phyloP scores from a whole-genome alignment of 1,284 basidiomycete genomes.

The Cutaneotrichosporon daszewskae region DNA sequence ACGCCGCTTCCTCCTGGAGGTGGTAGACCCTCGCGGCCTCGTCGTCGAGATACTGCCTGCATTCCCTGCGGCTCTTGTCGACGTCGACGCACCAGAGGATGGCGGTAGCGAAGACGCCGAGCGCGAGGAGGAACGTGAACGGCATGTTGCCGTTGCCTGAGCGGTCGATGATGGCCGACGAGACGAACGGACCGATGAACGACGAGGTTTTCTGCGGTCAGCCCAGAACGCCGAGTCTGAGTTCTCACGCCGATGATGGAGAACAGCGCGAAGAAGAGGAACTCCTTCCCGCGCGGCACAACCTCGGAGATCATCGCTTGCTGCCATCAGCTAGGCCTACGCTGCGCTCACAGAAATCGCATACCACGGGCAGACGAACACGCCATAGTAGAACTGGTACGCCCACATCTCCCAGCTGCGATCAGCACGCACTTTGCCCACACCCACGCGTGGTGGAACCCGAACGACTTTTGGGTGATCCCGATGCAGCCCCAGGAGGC shows the following conservation, averaged over 20 bases:
- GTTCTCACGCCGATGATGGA: constrained; percentile 53
- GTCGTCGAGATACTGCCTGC: constrained; percentile 33
- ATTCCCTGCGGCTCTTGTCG: constrained; percentile 17
- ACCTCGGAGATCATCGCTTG: constrained; percentile 52
- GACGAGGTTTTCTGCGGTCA: constrained; percentile 24
- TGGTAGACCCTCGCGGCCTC: constrained; percentile 36
- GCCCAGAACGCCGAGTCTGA: constrained; percentile 74
- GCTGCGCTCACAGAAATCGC: no score
- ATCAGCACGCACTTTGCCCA: constrained; percentile 45
- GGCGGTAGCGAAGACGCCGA: constrained; percentile 11
- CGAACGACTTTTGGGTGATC: constrained; percentile 15
- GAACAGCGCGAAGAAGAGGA: constrained; percentile 28
- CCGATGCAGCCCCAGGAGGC: constrained; percentile 39
- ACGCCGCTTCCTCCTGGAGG: constrained; percentile 8
- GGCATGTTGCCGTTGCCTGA: constrained; percentile 20
- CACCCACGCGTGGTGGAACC: constrained; percentile 24
- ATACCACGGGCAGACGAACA: constrained; percentile 21
- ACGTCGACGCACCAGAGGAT: constrained; percentile 19
- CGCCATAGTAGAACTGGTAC: constrained; percentile 58
- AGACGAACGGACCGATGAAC: constrained; percentile 23
- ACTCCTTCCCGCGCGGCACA: constrained; percentile 40
- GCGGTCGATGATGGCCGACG: constrained; percentile 22
- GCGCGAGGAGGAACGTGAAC: constrained; percentile 23
- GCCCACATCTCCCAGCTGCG: constrained; percentile 44
- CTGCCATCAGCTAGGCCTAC: constrained; percentile 42